Conservation (phyloP, 129 eudicot genomes). For the Solidago caesia region DNA sequence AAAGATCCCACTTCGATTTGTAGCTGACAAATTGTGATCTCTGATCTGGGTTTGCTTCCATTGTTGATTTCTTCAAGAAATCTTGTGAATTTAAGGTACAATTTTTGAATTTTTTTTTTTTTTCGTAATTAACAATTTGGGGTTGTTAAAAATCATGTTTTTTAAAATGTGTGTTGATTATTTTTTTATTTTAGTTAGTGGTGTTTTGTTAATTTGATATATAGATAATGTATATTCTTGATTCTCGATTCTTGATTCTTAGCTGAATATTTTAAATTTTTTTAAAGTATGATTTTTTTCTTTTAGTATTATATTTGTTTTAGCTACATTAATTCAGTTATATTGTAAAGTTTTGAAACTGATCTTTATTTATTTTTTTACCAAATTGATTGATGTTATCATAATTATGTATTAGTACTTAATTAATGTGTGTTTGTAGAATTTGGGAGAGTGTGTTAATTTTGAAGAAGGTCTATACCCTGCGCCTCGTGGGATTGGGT, state of each 20-base stretch:
- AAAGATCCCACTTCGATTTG: conserved; percentile 33
- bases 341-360: conserved; percentile 3
- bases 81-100: conserved; percentile 28
- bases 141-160: conserved; percentile 20
- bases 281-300: conserved; percentile 21
- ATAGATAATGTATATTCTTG: conserved; percentile 28
- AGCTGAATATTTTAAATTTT: background rate
- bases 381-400: background rate
- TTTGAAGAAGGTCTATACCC: background rate
- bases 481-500: too few species aligned
- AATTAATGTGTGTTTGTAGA: background rate
- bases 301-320: background rate
- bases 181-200: background rate
- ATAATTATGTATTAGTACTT: conserved; percentile 1
- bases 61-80: conserved; percentile 15
- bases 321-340: conserved; percentile 15
- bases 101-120: background rate
- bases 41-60: conserved; percentile 19
- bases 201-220: conserved; percentile 12
- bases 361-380: background rate
- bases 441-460: background rate
- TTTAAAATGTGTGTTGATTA: background rate
- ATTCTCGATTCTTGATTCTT: conserved; percentile 33
- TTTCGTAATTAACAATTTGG: conserved; percentile 23
- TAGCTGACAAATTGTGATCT: conserved; percentile 33